Evolutionary conservation across 768 basidiomycete genomes (phyloP).

Genomic region (Russula dissimulans): DNA sequence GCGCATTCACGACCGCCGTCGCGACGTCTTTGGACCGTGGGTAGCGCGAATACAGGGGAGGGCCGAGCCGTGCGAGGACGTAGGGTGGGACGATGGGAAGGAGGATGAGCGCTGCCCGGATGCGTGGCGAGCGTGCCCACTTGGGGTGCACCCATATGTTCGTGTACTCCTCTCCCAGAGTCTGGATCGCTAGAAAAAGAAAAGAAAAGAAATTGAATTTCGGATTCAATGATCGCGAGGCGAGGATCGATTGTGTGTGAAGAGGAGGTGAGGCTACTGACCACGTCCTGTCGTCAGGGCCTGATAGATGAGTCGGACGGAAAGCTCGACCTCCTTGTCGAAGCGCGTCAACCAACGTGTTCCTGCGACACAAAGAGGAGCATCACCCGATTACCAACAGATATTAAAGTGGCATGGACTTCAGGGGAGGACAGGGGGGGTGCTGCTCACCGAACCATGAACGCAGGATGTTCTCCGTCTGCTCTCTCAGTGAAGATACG

Average conservation of each 20-base stretch:
- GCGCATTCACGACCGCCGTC: slow-evolving; percentile 34
- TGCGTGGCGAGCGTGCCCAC: slow-evolving; percentile 36
- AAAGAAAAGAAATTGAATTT: not conserved
- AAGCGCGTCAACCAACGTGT: slow-evolving; percentile 72
- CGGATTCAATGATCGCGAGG: slow-evolving; percentile 6
- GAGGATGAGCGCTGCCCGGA: slow-evolving; percentile 50
- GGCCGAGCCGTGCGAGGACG: slow-evolving; percentile 41
- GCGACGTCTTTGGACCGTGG: slow-evolving; percentile 28
- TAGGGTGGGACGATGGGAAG: slow-evolving; percentile 60
- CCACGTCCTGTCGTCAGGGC: slow-evolving; percentile 69
- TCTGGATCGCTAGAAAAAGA: slow-evolving; percentile 52
- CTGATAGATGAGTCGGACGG: slow-evolving; percentile 61
- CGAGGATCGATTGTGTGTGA: not conserved
- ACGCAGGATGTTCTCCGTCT: slow-evolving; percentile 63
- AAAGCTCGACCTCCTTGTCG: slow-evolving; percentile 71
- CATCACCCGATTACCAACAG: not conserved
- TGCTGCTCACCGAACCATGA: slow-evolving; percentile 60
- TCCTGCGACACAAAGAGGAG: slow-evolving; percentile 34
- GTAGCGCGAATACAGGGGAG: slow-evolving; percentile 29
- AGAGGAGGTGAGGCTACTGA: slow-evolving; percentile 24
- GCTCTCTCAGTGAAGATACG: slow-evolving; percentile 63
- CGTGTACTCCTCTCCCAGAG: slow-evolving; percentile 87
- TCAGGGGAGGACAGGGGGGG: not conserved
- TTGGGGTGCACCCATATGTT: slow-evolving; percentile 53
- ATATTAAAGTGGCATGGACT: not conserved